Base-by-base conservation (phyloP, 352 stramenopile species). In the Peronospora farinosa region DNA sequence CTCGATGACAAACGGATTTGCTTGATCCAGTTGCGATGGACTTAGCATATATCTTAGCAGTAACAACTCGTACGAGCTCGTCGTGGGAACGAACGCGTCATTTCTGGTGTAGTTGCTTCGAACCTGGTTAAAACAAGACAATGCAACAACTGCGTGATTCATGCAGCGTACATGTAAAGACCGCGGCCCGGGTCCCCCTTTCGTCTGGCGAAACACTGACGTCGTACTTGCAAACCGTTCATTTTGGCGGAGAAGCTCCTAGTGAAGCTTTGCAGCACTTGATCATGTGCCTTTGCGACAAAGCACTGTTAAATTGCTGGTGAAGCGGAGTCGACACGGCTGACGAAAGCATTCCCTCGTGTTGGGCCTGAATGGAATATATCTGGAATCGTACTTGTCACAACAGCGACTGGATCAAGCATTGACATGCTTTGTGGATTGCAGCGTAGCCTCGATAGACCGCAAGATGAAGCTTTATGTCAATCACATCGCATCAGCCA, bases 261-360 rank as follows among this genome's bases (percentile, higher is more conserved):
- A n/a, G n/a, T 21, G 19, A 21, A 21, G 19, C 19, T 21, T 21
- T 21, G 3, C 19, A 21, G 77, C 1, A 86, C 77, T 17, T 54
- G 48, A 35, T 74, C 69, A 27, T 66, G 40, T 1, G 44, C 64
- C 83, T 70, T 32, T 78, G 57, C 8, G 60, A 35, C n/a, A 85
- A 45, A 1, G 67, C 40, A 16, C 77, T 63, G 2, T 71, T 73
- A 42, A 87, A 87, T 37, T 87, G 76, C 12, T 65, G 47, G 42
- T 79, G 72, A 11, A 82, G 50, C 11, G 58, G 32, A 13, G 37
- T 46, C 71, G 60, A 78, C 19, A 71, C 59, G 5, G 51, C 45
- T 1, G 51, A 60, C 8, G 42, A 19, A 0, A 69, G 74, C 0
- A 45, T 71, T 13, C 74, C 71, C 43, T 85, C 68, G 42, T 78